Evolutionary conservation across 805 yeast species (phyloP).

Genomic region (Candida andamanensis): DNA sequence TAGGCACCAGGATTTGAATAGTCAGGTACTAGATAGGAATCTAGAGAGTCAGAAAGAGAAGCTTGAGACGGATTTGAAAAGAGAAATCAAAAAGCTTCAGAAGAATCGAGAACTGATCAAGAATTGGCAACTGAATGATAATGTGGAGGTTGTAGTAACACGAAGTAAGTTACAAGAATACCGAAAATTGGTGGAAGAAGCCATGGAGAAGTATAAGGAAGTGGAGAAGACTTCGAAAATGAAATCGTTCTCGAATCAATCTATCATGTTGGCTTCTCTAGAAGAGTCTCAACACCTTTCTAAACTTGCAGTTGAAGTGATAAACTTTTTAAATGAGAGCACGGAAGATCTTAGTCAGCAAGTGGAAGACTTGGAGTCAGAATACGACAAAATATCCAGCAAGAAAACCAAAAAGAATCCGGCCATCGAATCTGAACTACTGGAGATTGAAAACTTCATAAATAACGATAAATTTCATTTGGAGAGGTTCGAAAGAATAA

Average conservation of each 20-base stretch:
- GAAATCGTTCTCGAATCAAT: slow-evolving; percentile 41
- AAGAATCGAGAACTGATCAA: slow-evolving; percentile 43
- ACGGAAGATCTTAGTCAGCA: slow-evolving; percentile 30
- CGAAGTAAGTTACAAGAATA: slow-evolving; percentile 30
- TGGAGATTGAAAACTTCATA: slow-evolving; percentile 30
- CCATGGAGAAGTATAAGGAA: slow-evolving; percentile 42
- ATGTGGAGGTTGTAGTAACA: slow-evolving; percentile 21
- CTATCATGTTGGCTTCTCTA: slow-evolving; percentile 39
- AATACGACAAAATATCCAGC: slow-evolving; percentile 35
- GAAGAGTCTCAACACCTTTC: slow-evolving; percentile 26
- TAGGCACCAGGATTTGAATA: slow-evolving; percentile 33
- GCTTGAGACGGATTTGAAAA: slow-evolving; percentile 39
- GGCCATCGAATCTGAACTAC: slow-evolving; percentile 36
- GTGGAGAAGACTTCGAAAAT: slow-evolving; percentile 39
- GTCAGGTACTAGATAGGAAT: slow-evolving; percentile 21
- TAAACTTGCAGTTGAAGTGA: slow-evolving; percentile 29
- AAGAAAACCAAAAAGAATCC: slow-evolving; percentile 36
- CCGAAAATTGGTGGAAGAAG: slow-evolving; percentile 37
- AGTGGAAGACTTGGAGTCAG: slow-evolving; percentile 32
- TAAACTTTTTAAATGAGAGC: slow-evolving; percentile 26
- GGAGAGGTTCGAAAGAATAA: slow-evolving; percentile 28
- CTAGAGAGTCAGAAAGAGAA: slow-evolving; percentile 42
- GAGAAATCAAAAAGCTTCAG: slow-evolving; percentile 42
- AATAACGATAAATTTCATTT: slow-evolving; percentile 32
- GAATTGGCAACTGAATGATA: slow-evolving; percentile 38